Percentiles rank a stretch among this genome's conserved stretches.
Conservation (phyloP, 75 land plant genomes). For the Pinus taeda region DNA sequence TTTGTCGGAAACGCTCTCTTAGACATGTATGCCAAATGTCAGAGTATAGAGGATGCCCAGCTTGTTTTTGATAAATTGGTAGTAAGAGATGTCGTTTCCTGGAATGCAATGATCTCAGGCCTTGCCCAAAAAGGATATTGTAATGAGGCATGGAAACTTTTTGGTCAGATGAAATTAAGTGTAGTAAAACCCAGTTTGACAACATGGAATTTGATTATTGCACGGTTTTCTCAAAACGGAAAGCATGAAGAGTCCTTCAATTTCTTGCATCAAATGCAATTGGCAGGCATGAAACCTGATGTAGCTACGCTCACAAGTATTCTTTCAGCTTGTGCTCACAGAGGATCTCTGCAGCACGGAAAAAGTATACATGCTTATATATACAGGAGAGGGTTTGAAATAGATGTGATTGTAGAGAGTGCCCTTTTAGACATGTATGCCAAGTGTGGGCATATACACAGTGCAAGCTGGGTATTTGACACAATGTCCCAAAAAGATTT, state of each 20-base stretch:
- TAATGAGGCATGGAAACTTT: conserved; percentile 8
- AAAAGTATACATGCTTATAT: conserved; percentile 4
- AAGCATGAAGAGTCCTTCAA: neutral
- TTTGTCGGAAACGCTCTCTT: conserved; percentile 18
- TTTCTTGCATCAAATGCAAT: neutral
- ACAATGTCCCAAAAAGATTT: conserved; percentile 15
- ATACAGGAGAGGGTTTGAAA: neutral
- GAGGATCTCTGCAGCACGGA: neutral
- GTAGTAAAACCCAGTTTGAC: neutral
- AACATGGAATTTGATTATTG: neutral
- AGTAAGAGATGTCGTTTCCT: conserved; percentile 14
- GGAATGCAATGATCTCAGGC: conserved; percentile 24
- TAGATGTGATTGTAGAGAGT: neutral
- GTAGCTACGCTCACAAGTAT: neutral
- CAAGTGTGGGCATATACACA: neutral
- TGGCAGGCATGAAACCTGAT: conserved; percentile 2
- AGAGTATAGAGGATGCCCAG: conserved; percentile 4
- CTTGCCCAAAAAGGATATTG: conserved; percentile 12
- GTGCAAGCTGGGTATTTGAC: conserved; percentile 9
- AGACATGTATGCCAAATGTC: conserved; percentile 19
- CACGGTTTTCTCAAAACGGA: neutral
- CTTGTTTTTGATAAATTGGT: conserved; percentile 20
- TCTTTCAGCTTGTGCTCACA: conserved; percentile 7
- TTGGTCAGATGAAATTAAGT: conserved; percentile 7
- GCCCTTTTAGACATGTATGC: conserved; percentile 8